These are phyloP conservation scores for Ocimum tenuiflorum DNA, from an alignment of 257 asterid genomes.

Conservation along the genomic window DNA sequence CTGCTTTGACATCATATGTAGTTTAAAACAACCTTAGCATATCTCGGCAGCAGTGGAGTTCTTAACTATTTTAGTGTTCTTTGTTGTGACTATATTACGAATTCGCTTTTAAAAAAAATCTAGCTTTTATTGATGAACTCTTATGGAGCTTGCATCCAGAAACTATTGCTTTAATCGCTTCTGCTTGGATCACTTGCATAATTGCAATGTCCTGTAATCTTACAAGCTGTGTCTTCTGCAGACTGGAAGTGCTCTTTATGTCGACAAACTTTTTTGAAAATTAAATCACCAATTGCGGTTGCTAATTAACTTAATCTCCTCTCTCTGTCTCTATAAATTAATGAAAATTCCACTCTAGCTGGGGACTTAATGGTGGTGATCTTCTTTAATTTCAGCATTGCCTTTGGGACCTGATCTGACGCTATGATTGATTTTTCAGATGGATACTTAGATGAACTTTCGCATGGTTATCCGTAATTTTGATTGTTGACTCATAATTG, in stretches of 20 bases:
- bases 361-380: not conserved
- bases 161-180: too few species aligned
- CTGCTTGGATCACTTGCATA: too few species aligned
- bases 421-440: too few species aligned
- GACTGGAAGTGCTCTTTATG: not conserved
- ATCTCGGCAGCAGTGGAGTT: not conserved
- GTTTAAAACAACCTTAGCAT: not conserved
- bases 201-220: not conserved
- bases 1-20: conserved; percentile 2
- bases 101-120: not conserved
- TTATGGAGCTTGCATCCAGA: conserved; percentile 7
- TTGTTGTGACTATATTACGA: not conserved
- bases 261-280: not conserved
- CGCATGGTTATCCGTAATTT: not conserved
- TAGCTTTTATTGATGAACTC: not conserved
- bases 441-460: not conserved
- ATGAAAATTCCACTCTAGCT: not conserved
- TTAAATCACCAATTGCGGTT: too few species aligned
- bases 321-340: not conserved
- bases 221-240: not conserved
- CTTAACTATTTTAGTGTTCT: not conserved
- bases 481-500: too few species aligned
- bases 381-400: too few species aligned
- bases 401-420: not conserved
- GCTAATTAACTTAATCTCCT: too few species aligned